These are phyloP conservation scores for Graphiopsis chlorocephala DNA, from an alignment of 2,329 filamentous ascomycete genomes.

Conservation along the genomic window DNA sequence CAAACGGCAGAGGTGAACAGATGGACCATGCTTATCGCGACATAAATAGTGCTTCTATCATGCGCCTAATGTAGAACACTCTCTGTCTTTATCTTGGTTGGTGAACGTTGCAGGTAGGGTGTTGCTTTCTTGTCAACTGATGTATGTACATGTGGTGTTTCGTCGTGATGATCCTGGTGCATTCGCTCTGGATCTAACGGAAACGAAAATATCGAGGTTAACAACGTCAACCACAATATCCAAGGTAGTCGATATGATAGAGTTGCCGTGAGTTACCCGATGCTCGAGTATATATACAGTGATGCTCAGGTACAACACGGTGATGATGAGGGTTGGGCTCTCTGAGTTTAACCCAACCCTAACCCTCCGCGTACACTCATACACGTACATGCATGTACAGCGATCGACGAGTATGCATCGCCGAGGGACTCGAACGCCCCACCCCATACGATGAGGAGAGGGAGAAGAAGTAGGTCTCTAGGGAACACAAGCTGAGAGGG, in stretches of 20 bases:
- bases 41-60: background rate
- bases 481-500: background rate
- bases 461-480: background rate
- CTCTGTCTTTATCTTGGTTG: too few relatives aligned
- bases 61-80: background rate
- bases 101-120: too few relatives aligned
- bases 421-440: background rate
- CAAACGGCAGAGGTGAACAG: background rate
- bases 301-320: background rate
- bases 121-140: too few relatives aligned
- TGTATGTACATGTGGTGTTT: too few relatives aligned
- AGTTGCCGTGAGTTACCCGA: background rate
- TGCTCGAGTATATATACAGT: background rate
- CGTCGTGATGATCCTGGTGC: background rate
- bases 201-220: background rate
- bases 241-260: background rate
- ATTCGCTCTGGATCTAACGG: background rate
- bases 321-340: background rate
- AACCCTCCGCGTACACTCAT: background rate
- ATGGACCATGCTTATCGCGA: background rate
- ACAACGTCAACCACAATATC: background rate
- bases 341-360: background rate
- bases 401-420: background rate
- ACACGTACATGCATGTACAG: background rate
- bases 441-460: background rate